phyloP scores from a whole-genome alignment of 805 yeast genomes.

The Myxozyma sirexii region DNA sequence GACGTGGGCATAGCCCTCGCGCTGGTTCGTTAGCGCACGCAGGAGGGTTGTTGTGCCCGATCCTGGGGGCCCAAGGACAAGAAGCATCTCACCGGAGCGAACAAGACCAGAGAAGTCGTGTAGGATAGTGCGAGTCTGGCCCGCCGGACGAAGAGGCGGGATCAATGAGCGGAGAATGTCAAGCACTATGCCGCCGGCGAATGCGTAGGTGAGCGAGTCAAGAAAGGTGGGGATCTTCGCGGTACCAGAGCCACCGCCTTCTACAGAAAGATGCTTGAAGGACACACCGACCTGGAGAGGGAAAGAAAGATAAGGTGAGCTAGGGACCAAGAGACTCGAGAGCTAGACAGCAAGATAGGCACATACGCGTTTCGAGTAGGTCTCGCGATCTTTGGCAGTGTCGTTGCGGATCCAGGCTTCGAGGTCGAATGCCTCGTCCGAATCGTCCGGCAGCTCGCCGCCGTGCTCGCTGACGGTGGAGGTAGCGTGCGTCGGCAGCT shows the following conservation, averaged over 20 bases:
- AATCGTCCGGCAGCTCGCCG: constrained; percentile 3
- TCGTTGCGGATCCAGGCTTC: constrained; percentile 30
- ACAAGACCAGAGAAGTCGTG: constrained; percentile 46
- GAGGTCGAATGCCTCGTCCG: constrained; percentile 25
- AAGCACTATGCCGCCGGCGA: constrained; percentile 17
- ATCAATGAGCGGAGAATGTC: constrained; percentile 5
- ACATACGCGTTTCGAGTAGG: constrained; percentile 24
- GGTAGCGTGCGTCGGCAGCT: constrained; percentile 4
- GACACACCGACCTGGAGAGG: constrained; percentile 25
- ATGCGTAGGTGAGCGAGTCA: constrained; percentile 13
- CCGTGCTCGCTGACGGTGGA: not conserved
- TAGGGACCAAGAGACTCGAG: too few species aligned
- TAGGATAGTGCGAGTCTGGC: constrained; percentile 36
- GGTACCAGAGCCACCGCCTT: constrained; percentile 28
- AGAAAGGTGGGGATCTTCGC: constrained; percentile 18
- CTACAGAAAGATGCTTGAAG: constrained; percentile 25
- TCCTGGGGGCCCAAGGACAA: constrained; percentile 77
- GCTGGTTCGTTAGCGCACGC: constrained; percentile 59
- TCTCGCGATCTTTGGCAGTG: constrained; percentile 14
- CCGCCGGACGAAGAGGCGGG: constrained; percentile 16
- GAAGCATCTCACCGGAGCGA: constrained; percentile 66
- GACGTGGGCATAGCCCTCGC: constrained; percentile 38
- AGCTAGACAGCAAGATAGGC: not conserved
- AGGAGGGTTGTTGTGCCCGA: constrained; percentile 52
- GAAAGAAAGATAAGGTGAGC: too few species aligned